A percentile compares a stretch with the other conserved stretches of the same genome.
Evolutionary conservation across 2,329 filamentous ascomycete species (phyloP).

Genomic region (Neofusicoccum ribis): DNA sequence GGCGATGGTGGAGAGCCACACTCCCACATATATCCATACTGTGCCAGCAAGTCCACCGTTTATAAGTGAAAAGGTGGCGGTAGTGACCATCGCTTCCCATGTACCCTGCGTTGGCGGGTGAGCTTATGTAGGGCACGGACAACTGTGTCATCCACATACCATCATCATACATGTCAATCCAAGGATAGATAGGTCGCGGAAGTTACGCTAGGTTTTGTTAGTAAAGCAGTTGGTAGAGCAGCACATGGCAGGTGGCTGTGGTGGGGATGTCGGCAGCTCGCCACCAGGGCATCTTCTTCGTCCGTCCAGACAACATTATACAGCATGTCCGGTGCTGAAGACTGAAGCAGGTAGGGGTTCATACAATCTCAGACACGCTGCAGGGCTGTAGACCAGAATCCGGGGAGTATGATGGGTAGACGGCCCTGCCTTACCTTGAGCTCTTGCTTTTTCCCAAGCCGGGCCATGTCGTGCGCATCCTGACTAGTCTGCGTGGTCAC

Average conservation of each 20-base stretch:
- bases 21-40: constrained; percentile 12
- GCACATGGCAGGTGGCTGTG: too few relatives aligned
- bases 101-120: background rate
- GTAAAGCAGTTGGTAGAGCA: background rate
- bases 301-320: too few relatives aligned
- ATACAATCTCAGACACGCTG: background rate
- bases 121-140: background rate
- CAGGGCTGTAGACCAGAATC: background rate
- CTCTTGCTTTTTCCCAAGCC: constrained; percentile 54
- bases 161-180: constrained; percentile 53
- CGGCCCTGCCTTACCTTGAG: constrained; percentile 37
- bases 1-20: background rate
- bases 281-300: too few relatives aligned
- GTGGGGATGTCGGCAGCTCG: too few relatives aligned
- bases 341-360: background rate
- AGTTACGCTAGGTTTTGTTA: constrained; percentile 42
- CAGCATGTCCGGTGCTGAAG: too few relatives aligned
- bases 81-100: background rate
- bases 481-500: background rate
- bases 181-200: constrained; percentile 52
- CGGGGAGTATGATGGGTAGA: background rate
- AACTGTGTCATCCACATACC: background rate
- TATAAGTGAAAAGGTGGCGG: background rate
- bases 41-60: constrained; percentile 20
- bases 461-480: constrained; percentile 42